Base-by-base conservation (phyloP, 306 rosid genomes). In the Prunus fruticosa region DNA sequence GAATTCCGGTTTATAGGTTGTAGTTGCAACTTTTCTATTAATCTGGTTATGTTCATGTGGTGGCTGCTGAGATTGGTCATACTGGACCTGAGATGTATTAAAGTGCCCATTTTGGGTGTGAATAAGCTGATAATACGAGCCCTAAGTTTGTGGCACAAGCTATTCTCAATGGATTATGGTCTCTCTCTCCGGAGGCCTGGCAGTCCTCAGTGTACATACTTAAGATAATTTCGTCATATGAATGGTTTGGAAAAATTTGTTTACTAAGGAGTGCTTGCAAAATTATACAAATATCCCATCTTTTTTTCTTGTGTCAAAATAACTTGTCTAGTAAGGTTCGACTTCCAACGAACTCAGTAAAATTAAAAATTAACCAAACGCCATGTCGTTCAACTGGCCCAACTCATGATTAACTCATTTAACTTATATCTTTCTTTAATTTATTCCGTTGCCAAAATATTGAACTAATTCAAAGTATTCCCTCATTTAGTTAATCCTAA, bases 1-100 rank as follows among this genome's bases (percentile, higher is more conserved):
- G 71, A 90, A 89, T 80, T 54, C 87, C 1, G 93, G 93, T 65
- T 83, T 81, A 88, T 87, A 92, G 88, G 78, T 73, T 82, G 84
- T 77, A 78, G 78, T 67, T 19, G 18, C 45, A 25, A 16, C 12
- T 58, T 73, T 78, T 78, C 77, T 78, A 47, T 80, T 69, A 62
- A 67, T 82, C 72, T 38, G 28, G 30, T 47, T 30, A 67, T 74
- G 74, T 75, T 47, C 72, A 51, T 67, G 72, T 69, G 63, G 58
- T 41, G 77, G 57, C 65, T 74, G 72, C 71, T 68, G 81, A 75
- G 82, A 78, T 86, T 69, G 81, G 68, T 86, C 69, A 56, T 76
- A 73, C 57, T 45, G 53, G 86, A 84, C 71, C 74, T 64, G 77
- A 23, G 74, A 65, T 69, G 78, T 73, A 57, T 78, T 76, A 79